A percentile compares a stretch with the other conserved stretches of the same genome.
These are phyloP conservation scores for Diplodia mutila DNA, from an alignment of 2,329 filamentous ascomycete species.

Conservation along the genomic window DNA sequence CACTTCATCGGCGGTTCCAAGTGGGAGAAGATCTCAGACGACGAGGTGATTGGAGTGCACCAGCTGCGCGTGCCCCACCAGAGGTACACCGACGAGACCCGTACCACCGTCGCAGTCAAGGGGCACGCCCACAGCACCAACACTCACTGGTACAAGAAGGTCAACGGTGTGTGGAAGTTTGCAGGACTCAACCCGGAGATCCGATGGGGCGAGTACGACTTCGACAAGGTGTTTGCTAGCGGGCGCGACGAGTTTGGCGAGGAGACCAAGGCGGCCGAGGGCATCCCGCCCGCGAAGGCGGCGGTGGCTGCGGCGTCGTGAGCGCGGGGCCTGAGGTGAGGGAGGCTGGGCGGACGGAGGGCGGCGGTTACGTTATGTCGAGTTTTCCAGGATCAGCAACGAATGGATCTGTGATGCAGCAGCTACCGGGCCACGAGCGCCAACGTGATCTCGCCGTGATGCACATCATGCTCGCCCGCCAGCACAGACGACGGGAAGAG, in stretches of 20 bases:
- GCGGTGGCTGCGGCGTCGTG: constrained; percentile 13
- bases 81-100: constrained; percentile 55
- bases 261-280: constrained; percentile 44
- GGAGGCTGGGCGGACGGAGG: not conserved
- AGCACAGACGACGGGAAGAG: constrained; percentile 19
- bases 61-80: constrained; percentile 64
- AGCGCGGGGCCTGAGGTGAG: not conserved
- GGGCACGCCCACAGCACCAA: constrained; percentile 61
- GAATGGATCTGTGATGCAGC: constrained; percentile 21
- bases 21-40: constrained; percentile 55
- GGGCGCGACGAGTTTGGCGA: constrained; percentile 52
- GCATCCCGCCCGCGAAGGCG: constrained; percentile 35
- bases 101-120: constrained; percentile 55
- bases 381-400: constrained; percentile 17
- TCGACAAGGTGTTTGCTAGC: constrained; percentile 58
- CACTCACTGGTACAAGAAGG: constrained; percentile 59
- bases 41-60: constrained; percentile 58
- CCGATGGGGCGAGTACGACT: constrained; percentile 60
- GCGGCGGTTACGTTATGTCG: constrained; percentile 15
- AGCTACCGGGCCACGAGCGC: constrained; percentile 21
- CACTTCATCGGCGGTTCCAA: constrained; percentile 59
- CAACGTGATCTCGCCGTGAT: constrained; percentile 23
- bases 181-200: constrained; percentile 59
- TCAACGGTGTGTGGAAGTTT: constrained; percentile 64
- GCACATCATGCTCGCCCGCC: constrained; percentile 18